Evolutionary conservation across 257 asterid species (phyloP), one percentile per base, ranked within the genome.

Genomic region (Buddleja alternifolia): DNA sequence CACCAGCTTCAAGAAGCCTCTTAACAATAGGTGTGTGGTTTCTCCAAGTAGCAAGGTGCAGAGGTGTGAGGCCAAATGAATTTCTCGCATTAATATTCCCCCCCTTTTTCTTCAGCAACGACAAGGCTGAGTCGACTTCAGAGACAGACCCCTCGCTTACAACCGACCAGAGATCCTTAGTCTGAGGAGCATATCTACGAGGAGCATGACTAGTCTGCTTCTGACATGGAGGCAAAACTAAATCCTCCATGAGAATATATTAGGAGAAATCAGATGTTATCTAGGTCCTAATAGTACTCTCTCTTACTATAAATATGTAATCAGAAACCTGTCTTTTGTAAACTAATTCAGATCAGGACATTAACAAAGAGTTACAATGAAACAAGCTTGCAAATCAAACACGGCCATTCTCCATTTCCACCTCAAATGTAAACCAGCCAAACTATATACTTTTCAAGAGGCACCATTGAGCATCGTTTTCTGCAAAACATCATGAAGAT

Each of bases 41-140:
- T 82, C 97, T 89, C 99, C 99, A 85, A 55, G 96, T 89, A 42
- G 99, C 98, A 37, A 87, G 84, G 77, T 94, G 99, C 73, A 94
- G 88, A 70, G 96, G 97, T 3, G 93, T 86, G 52, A 91, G 84
- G 68, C 99, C 98, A 81, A 83, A 79, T 45, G 79, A 67, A 69
- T 89, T 86, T 82, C 98, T 87, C 4, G 85, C 79, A 77, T 94
- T 86, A 60, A 94, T 68, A 71, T 91, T 89, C 70, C 93, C 97
- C 41, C 90, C 96, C 62, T 73, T 86, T 78, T 86, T 94, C 81
- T 94, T 89, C 62, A 94, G 87, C 75, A 74, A 73, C 6, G 81
- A 82, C 78, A 91, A 70, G 42, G 86, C 86, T 32, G 80, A 77
- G 39, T 89, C 99, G 21, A 94, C 81, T 68, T 91, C 95, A 68